Base-by-base conservation (phyloP, 2,329 filamentous ascomycete species). In the Neonectria punicea region DNA sequence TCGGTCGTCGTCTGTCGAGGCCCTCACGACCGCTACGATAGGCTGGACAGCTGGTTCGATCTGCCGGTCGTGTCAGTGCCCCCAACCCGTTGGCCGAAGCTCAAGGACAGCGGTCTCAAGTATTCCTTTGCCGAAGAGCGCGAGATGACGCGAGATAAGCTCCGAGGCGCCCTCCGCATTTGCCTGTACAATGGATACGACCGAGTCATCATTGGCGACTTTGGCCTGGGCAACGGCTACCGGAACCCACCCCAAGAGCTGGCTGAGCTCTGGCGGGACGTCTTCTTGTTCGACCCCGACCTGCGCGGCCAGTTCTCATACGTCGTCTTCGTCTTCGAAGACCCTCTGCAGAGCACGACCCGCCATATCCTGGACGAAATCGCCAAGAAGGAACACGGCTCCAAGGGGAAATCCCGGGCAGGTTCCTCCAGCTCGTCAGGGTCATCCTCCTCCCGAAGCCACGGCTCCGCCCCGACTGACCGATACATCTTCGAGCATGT, bases 11-110 rank as follows among this genome's bases (percentile, higher is more conserved):
- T 94, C 14, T 93, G 92, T 75, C 89, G 92, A 46, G 90, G 91
- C 0, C 88, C 90, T 16, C 88, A 91, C 64, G 87, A 90, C 69
- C 83, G 84, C 58, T 92, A 92, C 74, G 84, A 88, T 67, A 81
- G 83, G 59, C 84, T 89, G 67, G 77, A 82, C 28, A 74, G 78
- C 51, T 91, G 86, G 86, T 80, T 80, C 70, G 82, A 86, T 50
- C 79, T 93, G 32, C 90, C 91, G 10, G 89, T 94, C n/a, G 87
- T 93, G 61, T 93, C 90, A 2, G 89, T 93, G 20, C 87, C 90
- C 22, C 91, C 92, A 10, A 88, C 90, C 8, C 87, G 90, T 25
- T 88, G 91, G 79, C 92, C 92, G 18, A 93, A 93, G 78, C 85
- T 94, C 43, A 89, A 89, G 71, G 87, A 89, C 64, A 83, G 84